phyloP scores from a whole-genome alignment of 1,284 basidiomycete genomes.

The Trichosporon sp. region DNA sequence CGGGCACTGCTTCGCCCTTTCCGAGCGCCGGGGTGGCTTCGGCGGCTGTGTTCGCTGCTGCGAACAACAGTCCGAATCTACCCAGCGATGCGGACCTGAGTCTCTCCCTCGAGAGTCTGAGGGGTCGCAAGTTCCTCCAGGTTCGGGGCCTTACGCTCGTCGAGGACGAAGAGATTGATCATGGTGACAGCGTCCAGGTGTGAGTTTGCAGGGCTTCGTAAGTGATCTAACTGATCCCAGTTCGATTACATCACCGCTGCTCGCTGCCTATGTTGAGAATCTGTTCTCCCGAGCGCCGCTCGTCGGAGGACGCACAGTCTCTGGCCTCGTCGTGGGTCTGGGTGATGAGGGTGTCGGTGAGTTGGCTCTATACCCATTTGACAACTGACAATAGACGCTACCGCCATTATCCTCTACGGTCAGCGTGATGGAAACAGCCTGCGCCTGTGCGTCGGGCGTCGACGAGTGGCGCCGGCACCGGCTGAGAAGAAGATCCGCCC shows the following conservation, averaged over 20 bases:
- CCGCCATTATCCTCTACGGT: constrained; percentile 15
- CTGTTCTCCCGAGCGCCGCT: constrained; percentile 29
- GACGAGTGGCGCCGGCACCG: constrained; percentile 23
- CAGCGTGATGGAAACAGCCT: constrained; percentile 13
- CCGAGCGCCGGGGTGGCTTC: not conserved
- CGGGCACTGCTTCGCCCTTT: constrained; percentile 13
- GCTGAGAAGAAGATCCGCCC: constrained; percentile 37
- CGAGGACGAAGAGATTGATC: constrained; percentile 34
- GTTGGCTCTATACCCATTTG: not conserved
- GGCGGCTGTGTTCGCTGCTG: constrained; percentile 10
- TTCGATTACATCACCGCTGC: constrained; percentile 31
- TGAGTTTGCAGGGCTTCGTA: constrained; percentile 4
- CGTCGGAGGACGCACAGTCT: constrained; percentile 28
- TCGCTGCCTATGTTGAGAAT: constrained; percentile 37
- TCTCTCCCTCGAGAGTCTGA: constrained; percentile 46
- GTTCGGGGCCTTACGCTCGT: constrained; percentile 33
- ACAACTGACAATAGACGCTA: not conserved
- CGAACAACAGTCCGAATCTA: constrained; percentile 15
- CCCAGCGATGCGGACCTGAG: constrained; percentile 43
- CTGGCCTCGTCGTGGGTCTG: constrained; percentile 37
- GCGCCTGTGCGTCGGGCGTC: constrained; percentile 32
- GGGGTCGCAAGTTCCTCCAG: constrained; percentile 42
- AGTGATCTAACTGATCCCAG: constrained; percentile 8
- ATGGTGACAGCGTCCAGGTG: constrained; percentile 36
- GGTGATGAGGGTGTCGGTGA: constrained; percentile 38